A percentile compares a stretch with the other conserved stretches of the same genome.
phyloP scores from a whole-genome alignment of 352 stramenopile genomes.

The Phytophthora capsici region DNA sequence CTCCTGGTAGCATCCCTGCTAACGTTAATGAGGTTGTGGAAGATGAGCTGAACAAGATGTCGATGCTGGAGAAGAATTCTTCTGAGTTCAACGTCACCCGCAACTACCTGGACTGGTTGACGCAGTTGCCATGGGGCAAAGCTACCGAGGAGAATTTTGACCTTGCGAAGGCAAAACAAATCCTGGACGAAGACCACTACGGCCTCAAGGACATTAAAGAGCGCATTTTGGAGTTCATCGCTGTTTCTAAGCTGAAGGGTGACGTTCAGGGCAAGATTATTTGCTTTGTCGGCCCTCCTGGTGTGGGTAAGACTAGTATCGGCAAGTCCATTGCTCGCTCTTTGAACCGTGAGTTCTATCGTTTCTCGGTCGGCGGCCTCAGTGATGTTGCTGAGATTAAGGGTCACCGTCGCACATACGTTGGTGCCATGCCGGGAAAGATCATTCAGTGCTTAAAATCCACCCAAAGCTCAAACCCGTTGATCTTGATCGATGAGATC shows the following conservation, averaged over 20 bases:
- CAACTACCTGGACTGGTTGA: constrained; percentile 99
- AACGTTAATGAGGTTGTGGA: constrained; percentile 95
- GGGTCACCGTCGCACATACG: constrained; percentile 98
- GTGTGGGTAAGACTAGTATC: constrained; percentile 95
- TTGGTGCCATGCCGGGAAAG: constrained; percentile 99
- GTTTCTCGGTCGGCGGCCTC: constrained; percentile 98
- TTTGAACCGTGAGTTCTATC: constrained; percentile 98
- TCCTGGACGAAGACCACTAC: constrained; percentile 98
- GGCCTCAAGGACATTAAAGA: constrained; percentile 98
- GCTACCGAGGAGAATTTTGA: constrained; percentile 97
- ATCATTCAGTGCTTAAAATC: constrained; percentile 99
- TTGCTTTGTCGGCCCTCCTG: constrained; percentile 95
- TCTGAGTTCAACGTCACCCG: constrained; percentile 99
- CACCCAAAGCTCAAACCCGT: constrained; percentile 95
- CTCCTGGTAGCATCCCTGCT: constrained; percentile 64
- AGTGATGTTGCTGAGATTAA: constrained; percentile 99
- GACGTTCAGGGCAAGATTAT: constrained; percentile 98
- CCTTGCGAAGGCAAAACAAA: constrained; percentile 91
- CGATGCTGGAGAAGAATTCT: constrained; percentile 98
- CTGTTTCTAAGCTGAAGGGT: constrained; percentile 97
- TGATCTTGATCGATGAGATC: constrained; percentile 99
- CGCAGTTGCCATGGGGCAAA: constrained; percentile 97
- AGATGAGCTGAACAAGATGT: constrained; percentile 98
- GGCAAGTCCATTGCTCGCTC: constrained; percentile 96
- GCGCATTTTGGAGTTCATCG: constrained; percentile 99